Evolutionary conservation across 2,329 filamentous ascomycete species (phyloP).

Genomic region (Amesomyces nigricolor): DNA sequence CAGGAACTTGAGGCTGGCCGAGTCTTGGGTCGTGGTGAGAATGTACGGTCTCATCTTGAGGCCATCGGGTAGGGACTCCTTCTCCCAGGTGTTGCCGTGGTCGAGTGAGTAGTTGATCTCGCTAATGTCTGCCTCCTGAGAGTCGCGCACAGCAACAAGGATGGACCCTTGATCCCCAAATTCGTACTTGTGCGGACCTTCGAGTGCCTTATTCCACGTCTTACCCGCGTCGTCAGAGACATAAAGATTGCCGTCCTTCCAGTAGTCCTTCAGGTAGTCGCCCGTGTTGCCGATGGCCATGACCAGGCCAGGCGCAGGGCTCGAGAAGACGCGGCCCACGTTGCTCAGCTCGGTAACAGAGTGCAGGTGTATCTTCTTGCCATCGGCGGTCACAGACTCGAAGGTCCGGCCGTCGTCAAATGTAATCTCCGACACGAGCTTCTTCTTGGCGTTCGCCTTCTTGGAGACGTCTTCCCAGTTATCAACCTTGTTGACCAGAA

Average conservation of each 20-base stretch:
- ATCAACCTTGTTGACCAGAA: conserved; percentile 81
- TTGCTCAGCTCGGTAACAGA: conserved; percentile 84
- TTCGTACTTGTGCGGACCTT: conserved; percentile 89
- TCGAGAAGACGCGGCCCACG: conserved; percentile 83
- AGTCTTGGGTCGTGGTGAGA: conserved; percentile 85
- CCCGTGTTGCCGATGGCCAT: conserved; percentile 94
- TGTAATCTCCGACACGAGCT: conserved; percentile 75
- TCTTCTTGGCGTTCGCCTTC: conserved; percentile 49
- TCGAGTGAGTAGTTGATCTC: conserved; percentile 74
- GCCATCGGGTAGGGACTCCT: conserved; percentile 59
- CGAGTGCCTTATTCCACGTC: conserved; percentile 69
- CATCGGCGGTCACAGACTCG: conserved; percentile 61
- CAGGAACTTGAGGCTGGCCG: conserved; percentile 86
- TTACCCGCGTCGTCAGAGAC: conserved; percentile 87
- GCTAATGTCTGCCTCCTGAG: conserved; percentile 52
- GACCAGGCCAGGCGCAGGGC: conserved; percentile 83
- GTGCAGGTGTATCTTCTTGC: conserved; percentile 74
- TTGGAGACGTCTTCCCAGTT: conserved; percentile 73
- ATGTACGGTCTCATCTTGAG: conserved; percentile 64
- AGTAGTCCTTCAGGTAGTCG: conserved; percentile 62
- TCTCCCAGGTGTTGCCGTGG: conserved; percentile 80
- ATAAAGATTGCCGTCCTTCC: conserved; percentile 73
- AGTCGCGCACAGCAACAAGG: conserved; percentile 75
- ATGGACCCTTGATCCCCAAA: conserved; percentile 92
- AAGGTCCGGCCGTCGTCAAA: conserved; percentile 94